Conservation (phyloP, 208 protist genomes). For the Trichomonas vaginalis region DNA sequence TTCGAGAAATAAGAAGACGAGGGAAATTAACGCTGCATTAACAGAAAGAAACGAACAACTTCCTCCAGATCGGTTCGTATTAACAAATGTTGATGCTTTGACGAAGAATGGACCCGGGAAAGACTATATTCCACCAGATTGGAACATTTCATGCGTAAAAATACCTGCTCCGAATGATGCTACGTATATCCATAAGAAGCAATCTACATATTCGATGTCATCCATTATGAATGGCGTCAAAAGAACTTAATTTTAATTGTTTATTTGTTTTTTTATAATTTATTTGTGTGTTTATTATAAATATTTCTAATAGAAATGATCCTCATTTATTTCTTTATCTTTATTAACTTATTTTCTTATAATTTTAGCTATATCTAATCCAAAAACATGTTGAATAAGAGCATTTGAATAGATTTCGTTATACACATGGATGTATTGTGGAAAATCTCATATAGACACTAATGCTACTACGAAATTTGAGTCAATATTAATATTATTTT, state of each 20-base stretch:
- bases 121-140: neutral
- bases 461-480: no score
- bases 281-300: neutral
- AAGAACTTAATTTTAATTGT: neutral
- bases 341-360: no score
- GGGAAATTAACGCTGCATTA: neutral
- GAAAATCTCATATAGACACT: no score
- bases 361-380: no score
- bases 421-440: no score
- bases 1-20: neutral
- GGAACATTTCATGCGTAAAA: neutral
- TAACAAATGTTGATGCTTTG: neutral
- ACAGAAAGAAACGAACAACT: neutral
- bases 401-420: no score
- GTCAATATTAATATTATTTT: no score
- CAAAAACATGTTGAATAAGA: no score
- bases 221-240: neutral
- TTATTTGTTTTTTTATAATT: neutral
- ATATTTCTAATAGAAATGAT: no score
- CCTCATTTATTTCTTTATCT: no score
- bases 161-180: neutral
- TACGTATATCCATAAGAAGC: neutral
- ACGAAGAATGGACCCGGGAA: neutral
- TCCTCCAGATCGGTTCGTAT: neutral
- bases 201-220: neutral